Evolutionary conservation across 768 basidiomycete genomes (phyloP).

Genomic region (Calocybe cyanea): DNA sequence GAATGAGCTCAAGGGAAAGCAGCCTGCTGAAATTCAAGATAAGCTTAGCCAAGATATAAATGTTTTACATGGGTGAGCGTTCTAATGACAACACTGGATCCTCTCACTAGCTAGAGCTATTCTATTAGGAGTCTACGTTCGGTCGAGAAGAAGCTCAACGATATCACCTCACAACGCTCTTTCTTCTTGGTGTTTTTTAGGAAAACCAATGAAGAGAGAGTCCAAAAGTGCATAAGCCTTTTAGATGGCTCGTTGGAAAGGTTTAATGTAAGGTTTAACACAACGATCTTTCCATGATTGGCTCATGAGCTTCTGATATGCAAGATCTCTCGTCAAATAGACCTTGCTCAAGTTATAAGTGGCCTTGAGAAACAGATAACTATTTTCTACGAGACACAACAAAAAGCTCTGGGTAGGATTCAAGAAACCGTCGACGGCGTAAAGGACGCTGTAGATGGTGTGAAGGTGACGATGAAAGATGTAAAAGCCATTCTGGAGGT

Average conservation of each 20-base stretch:
- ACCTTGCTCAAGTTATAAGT: neutral
- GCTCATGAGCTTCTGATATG: neutral
- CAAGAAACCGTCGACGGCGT: constrained; percentile 7
- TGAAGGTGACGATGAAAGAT: neutral
- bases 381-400: constrained; percentile 2
- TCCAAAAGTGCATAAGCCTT: constrained; percentile 4
- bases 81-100: too few relatives aligned
- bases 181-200: constrained; percentile 4
- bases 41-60: too few relatives aligned
- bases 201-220: neutral
- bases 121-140: constrained; percentile 4
- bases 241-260: constrained; percentile 3
- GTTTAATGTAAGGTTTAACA: constrained; percentile 4
- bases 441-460: constrained; percentile 1
- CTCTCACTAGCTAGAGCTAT: neutral
- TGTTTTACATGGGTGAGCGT: neutral
- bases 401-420: neutral
- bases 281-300: too few relatives aligned
- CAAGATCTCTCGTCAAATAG: constrained; percentile 5
- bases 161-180: constrained; percentile 2
- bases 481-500: neutral
- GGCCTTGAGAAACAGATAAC: constrained; percentile 4
- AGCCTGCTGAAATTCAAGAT: neutral
- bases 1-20: constrained; percentile 12
- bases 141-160: too few relatives aligned